phyloP scores from a whole-genome alignment of 371 early-diverging fungal species.

The Umbelopsis sp. region DNA sequence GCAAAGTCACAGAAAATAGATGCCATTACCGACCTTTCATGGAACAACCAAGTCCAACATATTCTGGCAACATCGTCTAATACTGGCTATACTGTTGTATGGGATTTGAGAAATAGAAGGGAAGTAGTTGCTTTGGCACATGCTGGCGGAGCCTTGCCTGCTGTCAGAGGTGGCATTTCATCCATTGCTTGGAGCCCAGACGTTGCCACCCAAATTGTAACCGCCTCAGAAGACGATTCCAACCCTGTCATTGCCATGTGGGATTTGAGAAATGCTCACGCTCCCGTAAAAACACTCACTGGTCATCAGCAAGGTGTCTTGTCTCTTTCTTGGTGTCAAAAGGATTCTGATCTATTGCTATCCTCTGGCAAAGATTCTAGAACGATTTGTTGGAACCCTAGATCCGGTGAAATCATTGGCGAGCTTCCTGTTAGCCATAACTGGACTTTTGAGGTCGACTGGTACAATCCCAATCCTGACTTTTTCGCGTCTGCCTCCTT shows the following conservation, averaged over 20 bases:
- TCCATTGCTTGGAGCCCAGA: slow-evolving; percentile 95
- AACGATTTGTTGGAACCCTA: slow-evolving; percentile 92
- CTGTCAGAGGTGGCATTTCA: slow-evolving; percentile 73
- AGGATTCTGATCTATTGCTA: slow-evolving; percentile 86
- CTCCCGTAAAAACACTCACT: slow-evolving; percentile 77
- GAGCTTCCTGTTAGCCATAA: slow-evolving; percentile 80
- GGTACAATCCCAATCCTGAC: slow-evolving; percentile 93
- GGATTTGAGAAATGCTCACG: slow-evolving; percentile 93
- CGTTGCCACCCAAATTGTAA: slow-evolving; percentile 89
- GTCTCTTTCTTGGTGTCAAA: slow-evolving; percentile 91
- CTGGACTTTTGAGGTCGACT: slow-evolving; percentile 93
- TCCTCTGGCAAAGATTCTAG: slow-evolving; percentile 92
- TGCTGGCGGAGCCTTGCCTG: slow-evolving; percentile 53
- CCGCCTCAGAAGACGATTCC: slow-evolving; percentile 89
- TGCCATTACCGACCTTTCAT: slow-evolving; percentile 86
- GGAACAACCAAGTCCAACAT: slow-evolving; percentile 94
- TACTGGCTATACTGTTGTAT: slow-evolving; percentile 92
- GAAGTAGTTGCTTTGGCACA: slow-evolving; percentile 84
- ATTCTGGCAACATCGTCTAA: slow-evolving; percentile 92
- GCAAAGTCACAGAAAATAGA: slow-evolving; percentile 81
- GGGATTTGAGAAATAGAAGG: slow-evolving; percentile 90
- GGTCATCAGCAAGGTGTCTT: slow-evolving; percentile 91
- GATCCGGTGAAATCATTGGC: slow-evolving; percentile 69
- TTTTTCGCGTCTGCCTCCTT: slow-evolving; percentile 83
- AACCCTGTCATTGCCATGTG: slow-evolving; percentile 87